phyloP scores from a whole-genome alignment of 805 yeast genomes.

The Saturnispora diversa region DNA sequence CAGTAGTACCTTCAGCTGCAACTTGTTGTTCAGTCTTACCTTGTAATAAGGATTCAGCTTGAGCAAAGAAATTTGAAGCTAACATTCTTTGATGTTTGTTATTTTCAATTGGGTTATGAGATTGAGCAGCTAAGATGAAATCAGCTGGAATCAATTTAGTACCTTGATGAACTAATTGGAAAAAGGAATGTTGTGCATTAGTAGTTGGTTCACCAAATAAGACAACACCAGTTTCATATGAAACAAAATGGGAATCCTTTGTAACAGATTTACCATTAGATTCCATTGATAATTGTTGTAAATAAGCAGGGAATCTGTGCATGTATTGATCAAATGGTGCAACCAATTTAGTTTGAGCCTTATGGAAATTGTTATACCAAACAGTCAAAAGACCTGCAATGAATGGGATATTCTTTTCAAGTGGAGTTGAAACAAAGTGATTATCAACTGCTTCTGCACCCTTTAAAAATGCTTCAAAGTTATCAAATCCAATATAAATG shows the following conservation, averaged over 20 bases:
- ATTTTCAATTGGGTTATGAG: conserved; percentile 93
- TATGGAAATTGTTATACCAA: conserved; percentile 98
- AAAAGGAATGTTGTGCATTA: conserved; percentile 98
- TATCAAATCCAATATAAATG: conserved; percentile 89
- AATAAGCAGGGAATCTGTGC: conserved; percentile 98
- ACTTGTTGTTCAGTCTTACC: conserved; percentile 86
- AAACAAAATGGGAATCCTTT: conserved; percentile 82
- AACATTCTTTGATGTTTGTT: conserved; percentile 96
- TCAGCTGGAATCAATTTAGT: conserved; percentile 96
- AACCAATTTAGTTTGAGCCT: conserved; percentile 96
- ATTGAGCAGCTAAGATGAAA: conserved; percentile 92
- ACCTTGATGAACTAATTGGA: conserved; percentile 99
- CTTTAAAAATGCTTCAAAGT: conserved; percentile 83
- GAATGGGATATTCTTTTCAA: conserved; percentile 86
- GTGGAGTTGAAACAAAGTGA: conserved; percentile 77
- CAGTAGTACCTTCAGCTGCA: conserved; percentile 76
- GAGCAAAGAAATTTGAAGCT: conserved; percentile 98
- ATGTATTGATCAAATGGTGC: conserved; percentile 98
- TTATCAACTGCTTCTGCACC: conserved; percentile 98
- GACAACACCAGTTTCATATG: conserved; percentile 93
- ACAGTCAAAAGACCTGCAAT: conserved; percentile 90
- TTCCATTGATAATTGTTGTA: conserved; percentile 98
- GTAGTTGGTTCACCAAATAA: conserved; percentile 98
- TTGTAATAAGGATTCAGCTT: conserved; percentile 94
- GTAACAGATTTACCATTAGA: conserved; percentile 97